Evolutionary conservation across 208 protist species (phyloP).

Genomic region (Trypanosomatidae sp.): DNA sequence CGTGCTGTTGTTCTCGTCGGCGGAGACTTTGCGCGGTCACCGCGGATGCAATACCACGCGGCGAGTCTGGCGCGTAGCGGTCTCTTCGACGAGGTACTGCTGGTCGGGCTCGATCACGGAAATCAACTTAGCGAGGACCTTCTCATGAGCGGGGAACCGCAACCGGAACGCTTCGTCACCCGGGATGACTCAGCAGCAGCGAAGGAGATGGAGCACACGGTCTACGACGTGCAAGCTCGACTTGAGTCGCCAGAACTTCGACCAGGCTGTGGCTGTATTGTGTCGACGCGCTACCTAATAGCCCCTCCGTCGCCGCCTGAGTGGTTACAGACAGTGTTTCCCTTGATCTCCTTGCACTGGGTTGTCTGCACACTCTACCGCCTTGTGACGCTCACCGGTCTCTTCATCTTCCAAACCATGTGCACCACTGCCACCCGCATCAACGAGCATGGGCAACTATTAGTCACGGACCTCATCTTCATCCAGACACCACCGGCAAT

Average conservation of each 20-base stretch:
- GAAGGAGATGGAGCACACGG: constrained; percentile 10
- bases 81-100: constrained; percentile 71
- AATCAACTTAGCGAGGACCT: constrained; percentile 74
- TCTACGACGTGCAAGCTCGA: constrained; percentile 18
- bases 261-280: constrained; percentile 25
- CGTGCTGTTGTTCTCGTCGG: constrained; percentile 86
- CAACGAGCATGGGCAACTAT: constrained; percentile 69
- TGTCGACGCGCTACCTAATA: constrained; percentile 36
- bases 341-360: constrained; percentile 53
- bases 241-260: constrained; percentile 18
- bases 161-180: constrained; percentile 28
- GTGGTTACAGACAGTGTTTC: constrained; percentile 63
- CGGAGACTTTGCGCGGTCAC: constrained; percentile 87
- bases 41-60: constrained; percentile 93
- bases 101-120: constrained; percentile 74
- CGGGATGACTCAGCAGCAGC: constrained; percentile 4
- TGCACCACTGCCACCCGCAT: constrained; percentile 57
- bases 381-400: constrained; percentile 26
- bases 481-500: constrained; percentile 84
- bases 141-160: constrained; percentile 31
- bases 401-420: constrained; percentile 52
- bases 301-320: constrained; percentile 41
- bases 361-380: constrained; percentile 61
- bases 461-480: constrained; percentile 66
- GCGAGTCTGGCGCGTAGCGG: constrained; percentile 65